Evolutionary conservation across 164 flowering plant genomes (phyloP).

Genomic region (Saururus chinensis): DNA sequence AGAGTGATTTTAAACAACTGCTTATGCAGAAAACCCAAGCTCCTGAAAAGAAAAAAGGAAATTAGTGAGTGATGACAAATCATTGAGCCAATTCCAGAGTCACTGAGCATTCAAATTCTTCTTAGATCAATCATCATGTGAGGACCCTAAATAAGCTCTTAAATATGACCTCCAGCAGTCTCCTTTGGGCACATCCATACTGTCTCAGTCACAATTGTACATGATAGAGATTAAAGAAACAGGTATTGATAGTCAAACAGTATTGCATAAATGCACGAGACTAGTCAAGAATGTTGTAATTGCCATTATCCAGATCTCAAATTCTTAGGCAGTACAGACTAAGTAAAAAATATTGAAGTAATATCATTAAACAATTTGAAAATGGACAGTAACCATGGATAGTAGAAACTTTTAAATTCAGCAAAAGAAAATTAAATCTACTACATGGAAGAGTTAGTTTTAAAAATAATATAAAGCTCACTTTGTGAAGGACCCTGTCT

Average conservation of each 20-base stretch:
- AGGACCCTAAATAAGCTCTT: too few species aligned
- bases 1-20: conserved; percentile 41
- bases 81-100: too few species aligned
- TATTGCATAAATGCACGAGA: not conserved
- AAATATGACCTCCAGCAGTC: too few species aligned
- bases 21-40: conserved; percentile 48
- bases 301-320: not conserved
- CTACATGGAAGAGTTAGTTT: not conserved
- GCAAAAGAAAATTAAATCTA: not conserved
- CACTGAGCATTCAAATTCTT: too few species aligned
- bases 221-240: too few species aligned
- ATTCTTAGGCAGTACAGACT: not conserved
- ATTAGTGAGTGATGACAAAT: not conserved
- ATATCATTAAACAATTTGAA: too few species aligned
- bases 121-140: too few species aligned
- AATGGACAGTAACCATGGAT: too few species aligned
- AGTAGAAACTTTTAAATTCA: too few species aligned
- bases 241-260: not conserved
- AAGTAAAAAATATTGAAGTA: not conserved
- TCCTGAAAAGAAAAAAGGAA: conserved; percentile 36
- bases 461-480: conserved; percentile 18
- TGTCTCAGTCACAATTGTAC: not conserved
- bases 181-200: too few species aligned
- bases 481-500: conserved; percentile 57
- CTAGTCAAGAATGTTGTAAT: not conserved